A percentile compares a stretch with the other conserved stretches of the same genome.
Evolutionary conservation across 768 basidiomycete genomes (phyloP).

Genomic region (Boletus sp.): DNA sequence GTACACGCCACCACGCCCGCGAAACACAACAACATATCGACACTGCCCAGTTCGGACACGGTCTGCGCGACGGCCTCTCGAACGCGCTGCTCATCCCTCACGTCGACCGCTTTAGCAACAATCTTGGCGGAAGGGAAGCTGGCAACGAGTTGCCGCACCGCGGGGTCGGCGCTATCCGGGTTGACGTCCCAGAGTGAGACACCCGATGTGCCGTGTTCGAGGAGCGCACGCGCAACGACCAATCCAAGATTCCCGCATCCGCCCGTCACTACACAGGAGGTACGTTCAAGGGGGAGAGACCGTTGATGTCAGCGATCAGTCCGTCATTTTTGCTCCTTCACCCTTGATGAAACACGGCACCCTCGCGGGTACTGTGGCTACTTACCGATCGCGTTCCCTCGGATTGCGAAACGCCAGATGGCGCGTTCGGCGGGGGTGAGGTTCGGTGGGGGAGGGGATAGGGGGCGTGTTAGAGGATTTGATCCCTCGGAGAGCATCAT

Average conservation of each 20-base stretch:
- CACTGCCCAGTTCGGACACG: slow-evolving; percentile 28
- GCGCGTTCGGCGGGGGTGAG: slow-evolving; percentile 29
- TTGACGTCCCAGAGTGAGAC: slow-evolving; percentile 27
- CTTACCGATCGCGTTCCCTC: slow-evolving; percentile 42
- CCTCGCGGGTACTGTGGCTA: background rate
- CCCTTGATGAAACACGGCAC: background rate
- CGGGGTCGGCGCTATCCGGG: slow-evolving; percentile 2
- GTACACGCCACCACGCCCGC: slow-evolving; percentile 39
- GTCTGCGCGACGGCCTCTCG: slow-evolving; percentile 29
- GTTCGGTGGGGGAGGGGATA: slow-evolving; percentile 16
- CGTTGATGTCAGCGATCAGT: background rate
- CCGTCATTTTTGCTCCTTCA: background rate
- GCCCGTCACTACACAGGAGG: slow-evolving; percentile 35
- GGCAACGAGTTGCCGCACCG: slow-evolving; percentile 21
- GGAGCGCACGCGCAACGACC: slow-evolving; percentile 36
- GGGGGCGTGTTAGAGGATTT: slow-evolving; percentile 32
- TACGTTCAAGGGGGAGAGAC: background rate
- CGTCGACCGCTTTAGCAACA: slow-evolving; percentile 33
- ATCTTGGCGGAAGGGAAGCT: slow-evolving; percentile 32
- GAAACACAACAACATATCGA: slow-evolving; percentile 41
- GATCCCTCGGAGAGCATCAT: slow-evolving; percentile 33
- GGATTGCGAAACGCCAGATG: slow-evolving; percentile 34
- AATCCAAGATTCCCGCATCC: slow-evolving; percentile 41
- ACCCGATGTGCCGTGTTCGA: slow-evolving; percentile 41
- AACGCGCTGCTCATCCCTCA: slow-evolving; percentile 22